These are phyloP conservation scores for Serendipita sp. DNA, from an alignment of 768 basidiomycete genomes.

Conservation along the genomic window DNA sequence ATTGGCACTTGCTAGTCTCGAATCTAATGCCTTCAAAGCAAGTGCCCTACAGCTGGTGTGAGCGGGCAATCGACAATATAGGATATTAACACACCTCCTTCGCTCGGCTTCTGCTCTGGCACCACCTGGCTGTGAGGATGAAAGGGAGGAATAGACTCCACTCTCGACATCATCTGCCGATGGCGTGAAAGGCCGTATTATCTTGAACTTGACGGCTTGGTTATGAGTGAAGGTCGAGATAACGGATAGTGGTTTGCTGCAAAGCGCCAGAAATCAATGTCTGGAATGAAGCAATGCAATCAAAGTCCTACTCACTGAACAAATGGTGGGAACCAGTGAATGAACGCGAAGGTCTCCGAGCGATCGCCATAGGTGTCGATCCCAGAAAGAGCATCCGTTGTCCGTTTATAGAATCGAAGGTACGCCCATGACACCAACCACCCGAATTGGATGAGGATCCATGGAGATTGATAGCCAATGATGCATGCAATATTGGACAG, in stretches of 20 bases:
- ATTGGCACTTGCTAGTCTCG: slow-evolving; percentile 59
- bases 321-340: slow-evolving; percentile 94
- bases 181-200: slow-evolving; percentile 46
- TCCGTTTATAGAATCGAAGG: slow-evolving; percentile 92
- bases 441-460: slow-evolving; percentile 94
- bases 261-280: slow-evolving; percentile 1
- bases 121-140: slow-evolving; percentile 43
- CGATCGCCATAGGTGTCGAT: slow-evolving; percentile 76
- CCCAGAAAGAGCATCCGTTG: slow-evolving; percentile 21
- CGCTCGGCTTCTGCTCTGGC: slow-evolving; percentile 94
- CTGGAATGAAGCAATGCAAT: slow-evolving; percentile 3
- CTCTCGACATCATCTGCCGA: slow-evolving; percentile 50
- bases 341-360: slow-evolving; percentile 89
- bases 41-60: slow-evolving; percentile 46
- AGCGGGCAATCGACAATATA: neutral
- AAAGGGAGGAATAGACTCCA: slow-evolving; percentile 51
- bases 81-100: slow-evolving; percentile 45
- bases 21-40: slow-evolving; percentile 92
- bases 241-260: slow-evolving; percentile 53
- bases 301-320: slow-evolving; percentile 50
- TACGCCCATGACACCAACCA: slow-evolving; percentile 96
- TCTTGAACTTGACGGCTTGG: slow-evolving; percentile 43
- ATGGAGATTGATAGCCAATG: slow-evolving; percentile 75
- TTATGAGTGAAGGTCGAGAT: slow-evolving; percentile 54
- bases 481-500: slow-evolving; percentile 75